A percentile compares a stretch with the other conserved stretches of the same genome.
Conservation (phyloP, 495 filamentous ascomycete species). For the Penicillium atrosanguineum region DNA sequence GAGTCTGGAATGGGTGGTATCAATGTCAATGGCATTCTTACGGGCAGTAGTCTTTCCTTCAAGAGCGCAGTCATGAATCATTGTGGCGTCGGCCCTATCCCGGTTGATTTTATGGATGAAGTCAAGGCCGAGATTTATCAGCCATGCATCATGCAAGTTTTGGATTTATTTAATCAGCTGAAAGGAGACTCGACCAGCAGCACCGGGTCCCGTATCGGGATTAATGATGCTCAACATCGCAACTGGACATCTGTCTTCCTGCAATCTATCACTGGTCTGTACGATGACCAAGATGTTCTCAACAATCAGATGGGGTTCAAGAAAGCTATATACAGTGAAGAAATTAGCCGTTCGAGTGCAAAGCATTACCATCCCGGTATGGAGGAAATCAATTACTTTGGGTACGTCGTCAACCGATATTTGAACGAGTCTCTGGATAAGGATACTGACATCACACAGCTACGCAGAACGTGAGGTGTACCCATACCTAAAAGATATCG, state of each 20-base stretch:
- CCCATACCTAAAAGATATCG: constrained; percentile 36
- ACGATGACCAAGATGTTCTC: constrained; percentile 33
- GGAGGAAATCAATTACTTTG: constrained; percentile 42
- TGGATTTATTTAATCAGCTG: constrained; percentile 38
- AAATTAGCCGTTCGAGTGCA: constrained; percentile 21
- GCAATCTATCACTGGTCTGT: constrained; percentile 40
- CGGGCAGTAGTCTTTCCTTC: constrained; percentile 38
- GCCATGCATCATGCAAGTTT: constrained; percentile 40
- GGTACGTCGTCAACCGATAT: constrained; percentile 11
- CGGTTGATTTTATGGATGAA: constrained; percentile 40
- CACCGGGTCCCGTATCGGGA: not conserved
- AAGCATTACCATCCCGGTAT: constrained; percentile 29
- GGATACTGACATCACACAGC: not conserved
- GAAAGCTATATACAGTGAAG: constrained; percentile 26
- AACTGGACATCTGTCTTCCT: constrained; percentile 39
- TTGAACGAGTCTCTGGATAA: not conserved
- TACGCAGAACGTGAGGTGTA: constrained; percentile 3
- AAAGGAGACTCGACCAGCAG: constrained; percentile 7
- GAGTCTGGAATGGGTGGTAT: constrained; percentile 29
- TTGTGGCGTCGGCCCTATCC: constrained; percentile 38
- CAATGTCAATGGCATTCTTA: constrained; percentile 33
- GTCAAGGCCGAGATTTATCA: constrained; percentile 36
- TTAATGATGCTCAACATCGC: constrained; percentile 10
- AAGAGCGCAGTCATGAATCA: constrained; percentile 39
- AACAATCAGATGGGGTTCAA: constrained; percentile 37